Base-by-base conservation (phyloP, 495 filamentous ascomycete species). In the Penicillium arizonense region DNA sequence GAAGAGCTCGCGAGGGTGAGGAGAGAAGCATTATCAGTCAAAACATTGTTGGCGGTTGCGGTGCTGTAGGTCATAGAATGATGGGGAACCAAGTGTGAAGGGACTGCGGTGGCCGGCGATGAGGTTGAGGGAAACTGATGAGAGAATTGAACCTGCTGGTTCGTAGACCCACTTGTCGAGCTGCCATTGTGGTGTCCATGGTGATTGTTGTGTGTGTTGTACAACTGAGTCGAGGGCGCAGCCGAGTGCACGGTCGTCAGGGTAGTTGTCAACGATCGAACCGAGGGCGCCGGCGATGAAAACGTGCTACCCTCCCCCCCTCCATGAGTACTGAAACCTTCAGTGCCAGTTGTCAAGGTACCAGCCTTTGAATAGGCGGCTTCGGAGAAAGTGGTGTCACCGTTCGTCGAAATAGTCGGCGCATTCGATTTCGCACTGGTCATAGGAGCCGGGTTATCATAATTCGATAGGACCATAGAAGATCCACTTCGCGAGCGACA, bases 1-100 rank as follows among this genome's bases (percentile, higher is more conserved):
- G 91, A 96, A 0, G 92, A 97, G 5, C 91, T 96, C 1, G 94
- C 94, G n/a, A 98, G 80, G 0, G 94, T 98, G 23, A 98, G 81
- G 51, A 97, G 93, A 14, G 91, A 96, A 1, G 94, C 94, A 64
- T 98, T 92, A 63, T 98, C 94, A 7, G 90, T 95, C 21, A 96
- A 75, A 12, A 94, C 78, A 65, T 91, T 91, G 71, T 97, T 96
- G 38, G 94, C 94, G 0, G 90, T 97, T 1, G 92, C 94, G 4
- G 84, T 84, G 52, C 74, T 86, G 70, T 98, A 98, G 4, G 92
- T 96, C 28, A 86, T 81, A 0, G 90, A 89, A 59, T 93, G 81
- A 20, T 81, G 74, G 42, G 82, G 81, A 3, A 80, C 77, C 3
- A 96, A 77, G 74, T 96, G 89, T 4, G 86, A 72, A 12, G 91